Percentiles rank a stretch among this genome's conserved stretches.
Evolutionary conservation across 2,329 filamentous ascomycete genomes (phyloP).

Genomic region (Xylogone sp.): DNA sequence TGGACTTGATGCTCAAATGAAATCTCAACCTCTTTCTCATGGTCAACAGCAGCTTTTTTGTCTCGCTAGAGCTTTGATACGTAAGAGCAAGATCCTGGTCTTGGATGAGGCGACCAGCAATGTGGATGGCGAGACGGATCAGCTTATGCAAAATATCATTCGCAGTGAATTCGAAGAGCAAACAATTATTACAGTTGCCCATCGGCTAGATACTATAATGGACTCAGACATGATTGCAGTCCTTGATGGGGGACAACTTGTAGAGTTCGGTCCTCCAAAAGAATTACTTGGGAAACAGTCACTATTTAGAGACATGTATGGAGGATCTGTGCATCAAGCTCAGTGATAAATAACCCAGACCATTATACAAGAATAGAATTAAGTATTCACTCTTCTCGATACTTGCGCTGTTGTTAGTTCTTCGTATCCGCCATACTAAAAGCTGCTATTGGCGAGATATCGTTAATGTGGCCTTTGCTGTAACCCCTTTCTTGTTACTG

Average conservation of each 20-base stretch:
- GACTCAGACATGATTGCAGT: constrained; percentile 42
- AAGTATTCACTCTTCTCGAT: too few species aligned
- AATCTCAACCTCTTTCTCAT: constrained; percentile 32
- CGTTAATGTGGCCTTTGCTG: too few species aligned
- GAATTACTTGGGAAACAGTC: constrained; percentile 54
- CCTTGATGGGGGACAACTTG: constrained; percentile 49
- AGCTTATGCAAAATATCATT: constrained; percentile 48
- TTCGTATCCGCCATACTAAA: too few species aligned
- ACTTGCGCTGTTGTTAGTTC: too few species aligned
- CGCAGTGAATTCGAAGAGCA: constrained; percentile 43
- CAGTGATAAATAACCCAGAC: too few species aligned
- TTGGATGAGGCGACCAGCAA: constrained; percentile 28
- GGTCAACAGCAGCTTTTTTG: constrained; percentile 46
- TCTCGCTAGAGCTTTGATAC: constrained; percentile 41
- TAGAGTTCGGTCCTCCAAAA: constrained; percentile 83
- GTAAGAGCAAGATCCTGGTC: constrained; percentile 30
- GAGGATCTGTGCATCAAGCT: too few species aligned
- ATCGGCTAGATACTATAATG: constrained; percentile 32
- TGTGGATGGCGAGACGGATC: constrained; percentile 49
- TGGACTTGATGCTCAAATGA: constrained; percentile 34
- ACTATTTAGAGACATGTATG: neutral
- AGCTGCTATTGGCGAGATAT: too few species aligned
- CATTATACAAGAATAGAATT: too few species aligned
- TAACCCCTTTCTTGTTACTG: too few species aligned
- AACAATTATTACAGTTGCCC: constrained; percentile 38